These are phyloP conservation scores for Solanum dulcamara DNA, from an alignment of 257 asterid genomes.

Conservation along the genomic window DNA sequence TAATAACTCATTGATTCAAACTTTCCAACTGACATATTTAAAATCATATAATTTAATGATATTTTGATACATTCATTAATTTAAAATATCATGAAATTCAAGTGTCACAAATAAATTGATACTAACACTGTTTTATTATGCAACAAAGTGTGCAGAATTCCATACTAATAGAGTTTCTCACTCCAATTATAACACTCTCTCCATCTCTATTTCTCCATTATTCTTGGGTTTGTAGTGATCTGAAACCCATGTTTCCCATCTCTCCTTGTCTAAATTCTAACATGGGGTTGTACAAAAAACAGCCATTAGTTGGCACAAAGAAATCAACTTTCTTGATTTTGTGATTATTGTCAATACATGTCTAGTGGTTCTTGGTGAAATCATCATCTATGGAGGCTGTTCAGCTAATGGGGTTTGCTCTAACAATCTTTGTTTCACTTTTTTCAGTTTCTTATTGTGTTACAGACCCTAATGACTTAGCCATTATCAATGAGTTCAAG, in stretches of 20 bases:
- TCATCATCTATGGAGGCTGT: constrained; percentile 30
- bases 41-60: too few relatives aligned
- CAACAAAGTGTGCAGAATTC: not conserved
- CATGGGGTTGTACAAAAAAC: constrained; percentile 20
- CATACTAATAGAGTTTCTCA: constrained; percentile 20
- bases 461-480: constrained; percentile 61
- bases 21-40: not conserved
- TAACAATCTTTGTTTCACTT: constrained; percentile 13
- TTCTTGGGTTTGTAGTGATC: constrained; percentile 13
- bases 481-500: constrained; percentile 49
- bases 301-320: constrained; percentile 5
- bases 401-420: constrained; percentile 10
- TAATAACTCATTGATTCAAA: too few relatives aligned
- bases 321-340: not conserved
- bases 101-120: too few relatives aligned
- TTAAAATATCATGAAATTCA: too few relatives aligned
- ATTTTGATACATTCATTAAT: too few relatives aligned
- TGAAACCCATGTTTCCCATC: constrained; percentile 15
- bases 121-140: not conserved
- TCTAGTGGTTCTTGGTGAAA: constrained; percentile 8
- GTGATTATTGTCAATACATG: constrained; percentile 20
- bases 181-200: constrained; percentile 36
- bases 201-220: not conserved
- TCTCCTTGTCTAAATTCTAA: constrained; percentile 15
- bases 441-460: constrained; percentile 17